Conservation (phyloP, 345 rosid species). For the Populus davidiana region DNA sequence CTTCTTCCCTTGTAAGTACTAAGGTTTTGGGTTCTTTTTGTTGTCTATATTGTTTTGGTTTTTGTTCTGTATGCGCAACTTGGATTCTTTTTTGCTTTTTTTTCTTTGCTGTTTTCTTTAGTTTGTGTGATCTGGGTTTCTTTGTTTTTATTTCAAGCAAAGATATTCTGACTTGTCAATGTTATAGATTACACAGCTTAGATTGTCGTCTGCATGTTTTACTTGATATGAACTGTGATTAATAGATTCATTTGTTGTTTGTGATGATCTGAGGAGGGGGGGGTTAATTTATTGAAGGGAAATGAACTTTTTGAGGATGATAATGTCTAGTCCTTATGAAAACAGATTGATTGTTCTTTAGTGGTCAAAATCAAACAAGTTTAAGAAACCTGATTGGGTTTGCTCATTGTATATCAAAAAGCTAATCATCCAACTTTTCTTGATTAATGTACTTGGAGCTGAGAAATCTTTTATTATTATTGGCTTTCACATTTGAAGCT, state of each 20-base stretch:
- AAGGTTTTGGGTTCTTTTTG: neutral
- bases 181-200: neutral
- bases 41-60: neutral
- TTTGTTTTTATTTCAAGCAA: neutral
- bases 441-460: neutral
- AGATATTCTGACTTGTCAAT: neutral
- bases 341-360: neutral
- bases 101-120: neutral
- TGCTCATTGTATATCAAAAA: neutral
- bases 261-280: neutral
- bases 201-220: neutral
- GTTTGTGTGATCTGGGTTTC: conserved; percentile 8
- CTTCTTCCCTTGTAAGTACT: conserved; percentile 58
- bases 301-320: neutral
- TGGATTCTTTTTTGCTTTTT: neutral
- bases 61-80: neutral
- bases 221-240: neutral
- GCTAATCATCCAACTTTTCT: neutral
- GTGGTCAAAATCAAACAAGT: neutral
- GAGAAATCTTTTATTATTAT: neutral
- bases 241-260: neutral
- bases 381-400: neutral
- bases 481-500: neutral
- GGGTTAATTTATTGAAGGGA: neutral
- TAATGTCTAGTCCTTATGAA: neutral